phyloP scores from a whole-genome alignment of 2,329 filamentous ascomycete genomes.

The Harringtonia aguacate region DNA sequence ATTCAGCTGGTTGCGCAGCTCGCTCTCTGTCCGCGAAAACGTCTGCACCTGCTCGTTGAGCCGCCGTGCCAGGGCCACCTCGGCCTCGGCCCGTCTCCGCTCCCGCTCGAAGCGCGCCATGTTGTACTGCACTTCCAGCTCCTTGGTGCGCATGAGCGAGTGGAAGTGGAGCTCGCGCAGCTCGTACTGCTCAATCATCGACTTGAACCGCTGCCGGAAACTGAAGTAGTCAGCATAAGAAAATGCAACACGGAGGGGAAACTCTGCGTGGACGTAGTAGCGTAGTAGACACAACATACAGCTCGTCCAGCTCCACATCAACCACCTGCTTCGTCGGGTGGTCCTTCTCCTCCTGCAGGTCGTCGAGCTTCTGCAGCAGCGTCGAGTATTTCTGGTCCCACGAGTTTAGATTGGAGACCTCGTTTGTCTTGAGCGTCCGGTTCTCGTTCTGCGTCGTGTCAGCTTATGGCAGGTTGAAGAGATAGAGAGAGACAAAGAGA shows the following conservation, averaged over 20 bases:
- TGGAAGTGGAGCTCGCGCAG: constrained; percentile 91
- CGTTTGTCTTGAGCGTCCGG: constrained; percentile 76
- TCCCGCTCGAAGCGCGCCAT: constrained; percentile 82
- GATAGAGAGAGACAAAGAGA: no score
- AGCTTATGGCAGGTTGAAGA: background rate
- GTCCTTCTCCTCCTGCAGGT: constrained; percentile 79
- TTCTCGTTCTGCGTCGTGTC: constrained; percentile 69
- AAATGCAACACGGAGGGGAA: background rate
- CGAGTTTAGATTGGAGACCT: constrained; percentile 70
- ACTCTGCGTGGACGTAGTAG: no score
- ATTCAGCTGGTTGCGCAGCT: constrained; percentile 88
- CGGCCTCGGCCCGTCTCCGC: constrained; percentile 75
- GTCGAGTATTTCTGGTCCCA: constrained; percentile 78
- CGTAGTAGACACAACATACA: no score
- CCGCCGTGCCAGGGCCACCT: constrained; percentile 69
- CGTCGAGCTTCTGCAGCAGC: constrained; percentile 74
- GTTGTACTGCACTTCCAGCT: constrained; percentile 89
- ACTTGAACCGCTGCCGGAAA: constrained; percentile 81
- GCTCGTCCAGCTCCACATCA: constrained; percentile 79
- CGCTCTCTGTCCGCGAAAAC: constrained; percentile 91
- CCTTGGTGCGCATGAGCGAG: constrained; percentile 83
- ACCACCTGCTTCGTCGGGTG: constrained; percentile 69
- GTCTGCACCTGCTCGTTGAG: constrained; percentile 87
- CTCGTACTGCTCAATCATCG: constrained; percentile 93
- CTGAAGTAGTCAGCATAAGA: constrained; percentile 29